Evolutionary conservation across 495 filamentous ascomycete species (phyloP), one percentile per base, ranked within the genome.

Genomic region (Pyronema domesticum): DNA sequence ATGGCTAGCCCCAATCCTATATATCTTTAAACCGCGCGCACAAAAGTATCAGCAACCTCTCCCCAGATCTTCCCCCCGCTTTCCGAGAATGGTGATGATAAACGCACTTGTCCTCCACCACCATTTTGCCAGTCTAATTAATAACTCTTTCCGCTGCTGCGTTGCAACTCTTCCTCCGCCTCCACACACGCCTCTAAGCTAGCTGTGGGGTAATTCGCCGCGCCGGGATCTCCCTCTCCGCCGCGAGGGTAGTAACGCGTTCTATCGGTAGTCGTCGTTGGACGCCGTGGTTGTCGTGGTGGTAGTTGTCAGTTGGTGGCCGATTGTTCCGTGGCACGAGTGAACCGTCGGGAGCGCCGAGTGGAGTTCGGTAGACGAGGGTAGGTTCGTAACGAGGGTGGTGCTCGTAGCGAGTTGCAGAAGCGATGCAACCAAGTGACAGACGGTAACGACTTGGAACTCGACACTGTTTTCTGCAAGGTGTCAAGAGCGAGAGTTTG

Each of bases 1-100:
- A 98, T 82, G 74, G 91, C 91, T 70, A 98, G 70, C 55, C 81
- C 76, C 64, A 95, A 73, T 60, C 88, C 89, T 65, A 95, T 78
- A 67, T 94, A 94, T 76, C 87, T 95, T 70, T 70, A 56, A 43
- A 44, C 39, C 55, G 48, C 47, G 65, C 78, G 62, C 76, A 68
- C 57, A 30, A 30, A 30, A 30, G 23, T 30, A 62, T 63, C 57
- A 67, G 63, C 57, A 52, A 51, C 33, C 9, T 47, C 40, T 15
- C 39, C 33, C 40, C 42, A 51, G 37, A 46, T 46, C 46, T 30
- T 36, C 55, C 43, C 55, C 53, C 46, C 42, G 50, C 9, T 33
- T 36, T 43, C 13, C 9, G 47, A 37, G 35, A 14, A 34, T 49
- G 7, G 17, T 45, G 40, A 54, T 39, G 30, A 37, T 47, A 37